Evolutionary conservation across 441 rosid species (phyloP).

Genomic region (Flueggea neowawraea): DNA sequence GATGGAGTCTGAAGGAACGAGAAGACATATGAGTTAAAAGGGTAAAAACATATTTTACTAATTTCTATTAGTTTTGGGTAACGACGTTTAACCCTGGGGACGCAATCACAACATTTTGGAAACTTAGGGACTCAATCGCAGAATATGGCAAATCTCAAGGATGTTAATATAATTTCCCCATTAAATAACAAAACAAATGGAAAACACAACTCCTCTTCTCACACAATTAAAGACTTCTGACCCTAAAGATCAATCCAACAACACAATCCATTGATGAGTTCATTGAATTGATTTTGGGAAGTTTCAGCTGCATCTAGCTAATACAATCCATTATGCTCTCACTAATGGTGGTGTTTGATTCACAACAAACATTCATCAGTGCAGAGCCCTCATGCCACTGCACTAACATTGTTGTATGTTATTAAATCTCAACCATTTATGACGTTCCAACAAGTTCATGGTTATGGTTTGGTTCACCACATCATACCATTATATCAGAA

Average conservation of each 20-base stretch:
- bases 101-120: too few species aligned
- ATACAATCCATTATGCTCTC: slow-evolving; percentile 54
- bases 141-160: too few species aligned
- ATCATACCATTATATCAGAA: slow-evolving; percentile 48
- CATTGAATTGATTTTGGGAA: too few species aligned
- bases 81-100: too few species aligned
- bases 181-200: too few species aligned
- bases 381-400: slow-evolving; percentile 69
- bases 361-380: slow-evolving; percentile 72
- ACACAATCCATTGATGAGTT: slow-evolving; percentile 42
- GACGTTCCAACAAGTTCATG: slow-evolving; percentile 38
- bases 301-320: slow-evolving; percentile 46
- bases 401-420: slow-evolving; percentile 14
- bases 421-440: slow-evolving; percentile 28
- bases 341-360: slow-evolving; percentile 54
- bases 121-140: too few species aligned
- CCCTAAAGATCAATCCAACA: too few species aligned
- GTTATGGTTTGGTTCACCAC: slow-evolving; percentile 44
- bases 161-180: too few species aligned
- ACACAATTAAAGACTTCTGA: slow-evolving; percentile 6
- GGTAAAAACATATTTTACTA: too few species aligned
- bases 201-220: slow-evolving; percentile 29
- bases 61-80: too few species aligned
- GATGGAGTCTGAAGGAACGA: too few species aligned
- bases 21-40: too few species aligned